Evolutionary conservation across 2,329 filamentous ascomycete species (phyloP).

Genomic region (Sodiomyces alkalinus): DNA sequence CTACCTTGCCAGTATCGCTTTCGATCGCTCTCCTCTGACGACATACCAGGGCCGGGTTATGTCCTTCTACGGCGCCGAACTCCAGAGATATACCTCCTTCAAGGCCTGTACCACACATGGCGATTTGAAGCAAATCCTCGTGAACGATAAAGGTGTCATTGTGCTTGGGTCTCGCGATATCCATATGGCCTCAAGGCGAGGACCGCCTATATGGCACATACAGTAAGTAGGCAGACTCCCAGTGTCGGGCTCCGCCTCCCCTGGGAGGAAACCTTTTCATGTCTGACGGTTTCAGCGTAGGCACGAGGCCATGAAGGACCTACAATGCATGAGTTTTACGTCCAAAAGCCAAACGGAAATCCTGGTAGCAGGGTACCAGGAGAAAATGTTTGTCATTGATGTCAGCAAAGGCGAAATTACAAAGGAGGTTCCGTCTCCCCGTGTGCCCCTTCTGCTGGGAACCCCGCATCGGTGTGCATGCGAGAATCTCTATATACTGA

Average conservation of each 20-base stretch:
- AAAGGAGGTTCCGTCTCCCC: slow-evolving; percentile 36
- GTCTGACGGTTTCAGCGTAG: slow-evolving; percentile 19
- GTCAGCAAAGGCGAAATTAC: slow-evolving; percentile 55
- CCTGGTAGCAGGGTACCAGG: slow-evolving; percentile 74
- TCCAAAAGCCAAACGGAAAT: slow-evolving; percentile 73
- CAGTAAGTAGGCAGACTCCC: slow-evolving; percentile 40
- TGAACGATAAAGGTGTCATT: slow-evolving; percentile 82
- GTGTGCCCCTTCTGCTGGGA: not conserved
- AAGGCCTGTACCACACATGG: slow-evolving; percentile 66
- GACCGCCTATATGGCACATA: slow-evolving; percentile 79
- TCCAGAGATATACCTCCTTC: slow-evolving; percentile 84
- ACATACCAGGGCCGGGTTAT: slow-evolving; percentile 59
- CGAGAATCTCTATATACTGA: slow-evolving; percentile 15
- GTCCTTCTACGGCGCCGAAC: slow-evolving; percentile 74
- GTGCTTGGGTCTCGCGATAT: slow-evolving; percentile 71
- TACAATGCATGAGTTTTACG: slow-evolving; percentile 92
- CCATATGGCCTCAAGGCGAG: slow-evolving; percentile 75
- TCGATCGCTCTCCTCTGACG: slow-evolving; percentile 10
- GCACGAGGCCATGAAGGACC: slow-evolving; percentile 63
- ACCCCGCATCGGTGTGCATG: not conserved
- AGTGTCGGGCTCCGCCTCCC: not conserved
- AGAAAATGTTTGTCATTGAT: slow-evolving; percentile 66
- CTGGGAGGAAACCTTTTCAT: no score
- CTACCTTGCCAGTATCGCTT: not conserved
- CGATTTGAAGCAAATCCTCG: slow-evolving; percentile 71